phyloP scores from a whole-genome alignment of 106 monocot species.

The Phalaenopsis equestris region DNA sequence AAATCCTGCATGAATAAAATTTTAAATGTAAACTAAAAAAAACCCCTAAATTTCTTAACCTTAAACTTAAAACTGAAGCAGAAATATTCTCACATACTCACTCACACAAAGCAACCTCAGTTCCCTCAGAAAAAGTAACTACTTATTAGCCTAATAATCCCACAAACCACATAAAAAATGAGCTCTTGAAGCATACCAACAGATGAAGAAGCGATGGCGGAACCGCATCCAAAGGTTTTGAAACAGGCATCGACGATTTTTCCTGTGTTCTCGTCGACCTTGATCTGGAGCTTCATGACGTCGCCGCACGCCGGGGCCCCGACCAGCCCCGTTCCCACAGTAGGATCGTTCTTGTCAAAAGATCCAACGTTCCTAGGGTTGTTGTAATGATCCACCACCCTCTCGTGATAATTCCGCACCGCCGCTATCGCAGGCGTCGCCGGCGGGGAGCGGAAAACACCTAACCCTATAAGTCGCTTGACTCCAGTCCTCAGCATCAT shows the following conservation, averaged over 20 bases:
- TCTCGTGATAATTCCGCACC: conserved; percentile 55
- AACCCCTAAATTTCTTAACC: too few species aligned
- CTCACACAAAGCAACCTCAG: neutral
- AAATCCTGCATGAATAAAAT: too few species aligned
- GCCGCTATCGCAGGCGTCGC: neutral
- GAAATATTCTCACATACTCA: too few species aligned
- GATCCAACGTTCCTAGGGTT: conserved; percentile 83
- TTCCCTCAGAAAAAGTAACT: neutral
- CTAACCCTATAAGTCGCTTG: conserved; percentile 12
- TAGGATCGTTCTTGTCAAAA: conserved; percentile 78
- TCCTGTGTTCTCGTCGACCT: conserved; percentile 60
- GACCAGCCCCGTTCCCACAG: conserved; percentile 74
- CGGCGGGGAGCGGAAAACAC: conserved; percentile 4
- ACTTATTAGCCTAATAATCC: neutral
- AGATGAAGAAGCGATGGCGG: conserved; percentile 82
- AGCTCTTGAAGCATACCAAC: conserved; percentile 34
- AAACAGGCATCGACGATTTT: conserved; percentile 80
- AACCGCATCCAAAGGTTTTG: conserved; percentile 91
- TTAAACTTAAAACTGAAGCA: too few species aligned
- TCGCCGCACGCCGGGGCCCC: conserved; percentile 85
- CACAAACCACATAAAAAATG: neutral
- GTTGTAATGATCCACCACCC: conserved; percentile 86
- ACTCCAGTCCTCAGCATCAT: conserved; percentile 5
- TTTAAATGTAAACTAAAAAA: too few species aligned
- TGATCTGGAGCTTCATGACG: conserved; percentile 90